A percentile compares a stretch with the other conserved stretches of the same genome.
Evolutionary conservation across 768 basidiomycete genomes (phyloP).

Genomic region (Amanita molliuscula): DNA sequence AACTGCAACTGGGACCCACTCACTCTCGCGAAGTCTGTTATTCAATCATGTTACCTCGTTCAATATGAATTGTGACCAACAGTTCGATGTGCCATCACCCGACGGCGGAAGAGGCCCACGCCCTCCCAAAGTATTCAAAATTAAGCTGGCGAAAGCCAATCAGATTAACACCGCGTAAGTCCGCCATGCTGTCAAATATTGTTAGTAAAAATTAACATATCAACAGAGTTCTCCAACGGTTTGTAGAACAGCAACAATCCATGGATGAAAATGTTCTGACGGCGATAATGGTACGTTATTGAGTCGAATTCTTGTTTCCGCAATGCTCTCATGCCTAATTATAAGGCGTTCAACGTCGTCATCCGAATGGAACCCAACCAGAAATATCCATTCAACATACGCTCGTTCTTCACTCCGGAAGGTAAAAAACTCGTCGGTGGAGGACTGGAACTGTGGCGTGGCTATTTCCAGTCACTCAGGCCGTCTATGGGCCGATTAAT

Average conservation of each 20-base stretch:
- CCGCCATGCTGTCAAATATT: not conserved
- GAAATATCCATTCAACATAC: conserved; percentile 59
- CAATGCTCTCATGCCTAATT: not conserved
- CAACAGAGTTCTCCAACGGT: conserved; percentile 49
- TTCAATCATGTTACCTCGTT: not conserved
- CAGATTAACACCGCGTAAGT: conserved; percentile 36
- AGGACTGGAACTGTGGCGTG: conserved; percentile 67
- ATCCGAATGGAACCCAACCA: conserved; percentile 66
- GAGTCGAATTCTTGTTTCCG: not conserved
- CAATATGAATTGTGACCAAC: not conserved
- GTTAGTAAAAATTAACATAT: not conserved
- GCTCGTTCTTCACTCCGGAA: conserved; percentile 60
- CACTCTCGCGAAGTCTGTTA: conserved; percentile 40
- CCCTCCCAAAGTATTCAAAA: conserved; percentile 57
- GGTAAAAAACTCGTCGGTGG: conserved; percentile 43
- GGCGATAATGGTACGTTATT: conserved; percentile 43
- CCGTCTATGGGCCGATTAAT: conserved; percentile 55
- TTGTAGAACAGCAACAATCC: conserved; percentile 52
- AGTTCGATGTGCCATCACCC: conserved; percentile 55
- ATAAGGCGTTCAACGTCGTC: conserved; percentile 62
- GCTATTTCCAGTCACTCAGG: conserved; percentile 73
- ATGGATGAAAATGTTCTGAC: conserved; percentile 54
- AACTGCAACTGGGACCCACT: conserved; percentile 46
- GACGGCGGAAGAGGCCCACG: conserved; percentile 24
- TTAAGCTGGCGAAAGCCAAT: conserved; percentile 50